Evolutionary conservation across 306 rosid genomes (phyloP).

Genomic region (Bauhinia variegata): DNA sequence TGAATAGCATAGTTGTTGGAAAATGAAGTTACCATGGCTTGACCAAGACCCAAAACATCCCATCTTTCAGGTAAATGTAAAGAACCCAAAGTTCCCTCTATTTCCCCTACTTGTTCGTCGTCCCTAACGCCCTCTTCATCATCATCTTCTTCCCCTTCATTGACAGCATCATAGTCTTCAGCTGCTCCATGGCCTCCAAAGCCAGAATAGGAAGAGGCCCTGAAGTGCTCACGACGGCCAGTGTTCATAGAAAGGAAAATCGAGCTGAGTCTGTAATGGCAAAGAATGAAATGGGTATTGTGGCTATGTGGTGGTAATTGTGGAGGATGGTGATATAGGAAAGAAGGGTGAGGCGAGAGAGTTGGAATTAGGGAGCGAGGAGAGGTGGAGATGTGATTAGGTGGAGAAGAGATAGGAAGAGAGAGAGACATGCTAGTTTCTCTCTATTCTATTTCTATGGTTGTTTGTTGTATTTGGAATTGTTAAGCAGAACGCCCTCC

Average conservation of each 20-base stretch:
- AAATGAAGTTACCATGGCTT: constrained; percentile 77
- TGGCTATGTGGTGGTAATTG: constrained; percentile 9
- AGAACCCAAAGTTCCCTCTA: constrained; percentile 39
- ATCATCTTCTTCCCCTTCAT: constrained; percentile 43
- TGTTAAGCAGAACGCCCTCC: too few species aligned
- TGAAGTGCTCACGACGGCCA: constrained; percentile 22
- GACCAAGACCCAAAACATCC: constrained; percentile 97
- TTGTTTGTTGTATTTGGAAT: too few species aligned
- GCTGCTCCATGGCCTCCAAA: constrained; percentile 9
- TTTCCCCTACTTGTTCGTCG: constrained; percentile 35
- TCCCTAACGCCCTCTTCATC: constrained; percentile 30
- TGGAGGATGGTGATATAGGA: constrained; percentile 19
- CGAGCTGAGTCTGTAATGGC: constrained; percentile 23
- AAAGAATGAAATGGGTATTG: constrained; percentile 19
- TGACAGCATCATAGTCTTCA: constrained; percentile 27
- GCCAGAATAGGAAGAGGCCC: constrained; percentile 31
- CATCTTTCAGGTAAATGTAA: constrained; percentile 67
- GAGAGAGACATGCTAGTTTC: constrained; percentile 39
- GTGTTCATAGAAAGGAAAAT: constrained; percentile 30
- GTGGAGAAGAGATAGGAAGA: constrained; percentile 42
- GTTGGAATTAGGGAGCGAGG: constrained; percentile 29
- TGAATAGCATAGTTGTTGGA: not conserved
- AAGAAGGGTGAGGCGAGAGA: constrained; percentile 34
- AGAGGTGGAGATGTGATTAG: constrained; percentile 33
- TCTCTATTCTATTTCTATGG: too few species aligned